Base-by-base conservation (phyloP, 1,284 basidiomycete species). In the Ustilago nuda region DNA sequence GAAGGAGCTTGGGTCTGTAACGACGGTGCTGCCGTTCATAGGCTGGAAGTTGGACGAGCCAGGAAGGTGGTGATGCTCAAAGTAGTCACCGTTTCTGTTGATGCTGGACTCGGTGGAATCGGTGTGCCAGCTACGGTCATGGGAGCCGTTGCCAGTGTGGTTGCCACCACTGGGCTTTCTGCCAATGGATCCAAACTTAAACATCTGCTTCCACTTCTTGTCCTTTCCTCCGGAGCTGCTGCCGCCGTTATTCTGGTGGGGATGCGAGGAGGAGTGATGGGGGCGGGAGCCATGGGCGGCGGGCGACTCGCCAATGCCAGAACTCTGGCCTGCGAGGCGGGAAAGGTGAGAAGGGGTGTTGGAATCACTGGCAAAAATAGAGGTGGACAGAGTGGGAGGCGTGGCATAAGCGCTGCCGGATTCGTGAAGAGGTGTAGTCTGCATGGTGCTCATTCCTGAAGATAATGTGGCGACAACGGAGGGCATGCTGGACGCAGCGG, bases 121-220 rank as follows among this genome's bases (percentile, higher is more conserved):
- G 23, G 64, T 56, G 8, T 70, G 68, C 64, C 67, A 66, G 72
- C 57, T 67, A 37, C 67, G 68, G 32, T 71, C 68, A 41, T 63
- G 23, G 4, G 65, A 37, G 6, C 59, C 36, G 33, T 62, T 63
- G 46, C 35, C 54, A 27, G 57, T 35, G 43, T 45, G n/a, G n/a
- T 39, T 27, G 37, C 63, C 51, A n/a, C 65, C 66, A 50, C 66
- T 79, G 9, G 62, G 63, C 51, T 82, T 83, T 13, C 74, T 72
- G 53, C 79, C 79, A 15, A 83, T 76, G 52, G 75, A 78, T 27
- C 82, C 82, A 56, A 83, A 83, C 45, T 82, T 82, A 67, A 83
- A 78, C 74, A 83, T 82, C 36, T 75, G 70, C 73, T 83, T 83
- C 82, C 82, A 83, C 63, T 83, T 83, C 58, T 82, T 83, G 70